phyloP scores from a whole-genome alignment of 164 flowering plant genomes.

The Magnolia kwangsiensis region DNA sequence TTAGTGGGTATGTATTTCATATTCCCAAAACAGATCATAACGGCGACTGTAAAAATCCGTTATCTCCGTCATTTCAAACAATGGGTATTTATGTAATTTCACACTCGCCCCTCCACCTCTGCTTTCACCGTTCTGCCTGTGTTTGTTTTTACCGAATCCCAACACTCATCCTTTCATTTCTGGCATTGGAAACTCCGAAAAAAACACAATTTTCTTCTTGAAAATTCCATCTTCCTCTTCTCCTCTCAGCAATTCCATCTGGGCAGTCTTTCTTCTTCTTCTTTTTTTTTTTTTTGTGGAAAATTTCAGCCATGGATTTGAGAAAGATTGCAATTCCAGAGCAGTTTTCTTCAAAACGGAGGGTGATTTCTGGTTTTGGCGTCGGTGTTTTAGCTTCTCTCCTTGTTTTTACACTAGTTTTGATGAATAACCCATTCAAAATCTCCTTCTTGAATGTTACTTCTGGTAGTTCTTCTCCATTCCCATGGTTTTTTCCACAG shows the following conservation, averaged over 20 bases:
- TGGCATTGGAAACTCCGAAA: not conserved
- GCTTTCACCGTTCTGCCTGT: not conserved
- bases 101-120: not conserved
- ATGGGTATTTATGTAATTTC: too few relatives aligned
- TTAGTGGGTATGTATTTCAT: too few relatives aligned
- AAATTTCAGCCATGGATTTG: not conserved
- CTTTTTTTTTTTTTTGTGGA: not conserved
- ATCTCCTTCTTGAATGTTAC: slow-evolving; percentile 11
- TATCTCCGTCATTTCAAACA: too few relatives aligned
- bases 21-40: too few relatives aligned
- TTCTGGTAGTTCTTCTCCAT: not conserved
- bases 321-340: slow-evolving; percentile 28
- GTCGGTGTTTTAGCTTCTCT: slow-evolving; percentile 37
- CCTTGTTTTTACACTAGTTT: slow-evolving; percentile 28
- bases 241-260: not conserved
- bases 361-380: slow-evolving; percentile 43
- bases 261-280: not conserved
- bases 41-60: too few relatives aligned
- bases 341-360: slow-evolving; percentile 34
- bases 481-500: slow-evolving; percentile 28
- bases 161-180: not conserved
- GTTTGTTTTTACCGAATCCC: not conserved
- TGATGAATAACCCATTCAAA: slow-evolving; percentile 25
- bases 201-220: not conserved
- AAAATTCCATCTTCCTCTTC: not conserved